Percentiles rank a stretch among this genome's conserved stretches.
phyloP scores from a whole-genome alignment of 371 early-diverging fungal species.

The Ecytonucleospora hepatopenaei region DNA sequence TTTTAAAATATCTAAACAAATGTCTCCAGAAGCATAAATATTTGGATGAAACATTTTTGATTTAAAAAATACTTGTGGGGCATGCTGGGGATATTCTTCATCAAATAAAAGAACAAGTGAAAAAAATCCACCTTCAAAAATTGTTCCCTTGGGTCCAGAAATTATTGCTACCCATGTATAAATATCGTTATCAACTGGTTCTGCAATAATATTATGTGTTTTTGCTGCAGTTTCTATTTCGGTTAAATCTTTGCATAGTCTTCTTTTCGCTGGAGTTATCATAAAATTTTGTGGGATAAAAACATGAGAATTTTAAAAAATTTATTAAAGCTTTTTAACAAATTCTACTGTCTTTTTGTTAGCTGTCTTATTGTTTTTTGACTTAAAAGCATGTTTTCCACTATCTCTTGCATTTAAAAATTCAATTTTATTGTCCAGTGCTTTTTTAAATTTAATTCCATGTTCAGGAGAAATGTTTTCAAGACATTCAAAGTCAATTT shows the following conservation, averaged over 20 bases:
- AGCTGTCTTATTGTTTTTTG: slow-evolving; percentile 5
- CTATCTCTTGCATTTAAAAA: slow-evolving; percentile 15
- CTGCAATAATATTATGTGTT: slow-evolving; percentile 52
- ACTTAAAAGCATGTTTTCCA: slow-evolving; percentile 9
- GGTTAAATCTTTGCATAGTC: slow-evolving; percentile 74
- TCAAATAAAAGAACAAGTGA: slow-evolving; percentile 61
- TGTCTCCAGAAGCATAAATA: slow-evolving; percentile 78
- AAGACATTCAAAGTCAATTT: slow-evolving; percentile 73
- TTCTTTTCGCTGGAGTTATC: slow-evolving; percentile 61
- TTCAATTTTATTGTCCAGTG: slow-evolving; percentile 19
- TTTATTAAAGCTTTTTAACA: not conserved
- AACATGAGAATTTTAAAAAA: not conserved
- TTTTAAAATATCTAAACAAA: slow-evolving; percentile 89
- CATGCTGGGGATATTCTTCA: slow-evolving; percentile 64
- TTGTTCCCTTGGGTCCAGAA: slow-evolving; percentile 87
- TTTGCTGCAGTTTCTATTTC: slow-evolving; percentile 75
- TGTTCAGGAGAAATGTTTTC: not conserved
- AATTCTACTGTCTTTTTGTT: not conserved
- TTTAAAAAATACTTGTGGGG: slow-evolving; percentile 69
- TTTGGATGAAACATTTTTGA: slow-evolving; percentile 68
- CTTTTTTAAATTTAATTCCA: slow-evolving; percentile 15
- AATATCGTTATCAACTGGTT: slow-evolving; percentile 50
- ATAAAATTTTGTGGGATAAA: slow-evolving; percentile 37
- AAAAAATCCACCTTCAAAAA: slow-evolving; percentile 97
- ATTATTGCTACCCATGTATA: slow-evolving; percentile 90